A percentile compares a stretch with the other conserved stretches of the same genome.
Evolutionary conservation across 2,329 filamentous ascomycete species (phyloP).

Genomic region (Domatiomyces globalis): DNA sequence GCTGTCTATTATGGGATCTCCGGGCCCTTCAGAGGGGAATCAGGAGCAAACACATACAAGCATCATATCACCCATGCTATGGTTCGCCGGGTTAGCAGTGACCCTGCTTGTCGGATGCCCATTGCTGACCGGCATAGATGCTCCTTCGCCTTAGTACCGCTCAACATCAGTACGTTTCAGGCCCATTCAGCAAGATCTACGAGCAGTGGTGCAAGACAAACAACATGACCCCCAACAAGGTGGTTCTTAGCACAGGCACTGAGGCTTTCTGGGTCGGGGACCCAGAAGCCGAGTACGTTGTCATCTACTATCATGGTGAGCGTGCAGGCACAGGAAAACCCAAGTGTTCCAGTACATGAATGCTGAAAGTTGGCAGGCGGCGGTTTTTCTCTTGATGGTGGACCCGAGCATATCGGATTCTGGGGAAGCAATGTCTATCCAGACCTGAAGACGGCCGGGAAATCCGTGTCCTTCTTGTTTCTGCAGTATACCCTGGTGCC

Average conservation of each 20-base stretch:
- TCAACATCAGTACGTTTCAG: slow-evolving; percentile 14
- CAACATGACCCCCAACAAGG: slow-evolving; percentile 6
- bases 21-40: slow-evolving; percentile 27
- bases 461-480: slow-evolving; percentile 37
- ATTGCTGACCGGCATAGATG: slow-evolving; percentile 4
- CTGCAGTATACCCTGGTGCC: slow-evolving; percentile 47
- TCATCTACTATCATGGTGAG: slow-evolving; percentile 16
- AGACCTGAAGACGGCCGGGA: slow-evolving; percentile 21
- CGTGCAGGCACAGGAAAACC: neutral
- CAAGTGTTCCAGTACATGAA: neutral
- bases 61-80: slow-evolving; percentile 24
- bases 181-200: slow-evolving; percentile 12
- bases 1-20: slow-evolving; percentile 19
- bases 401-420: slow-evolving; percentile 13
- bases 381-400: slow-evolving; percentile 15
- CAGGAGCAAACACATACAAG: slow-evolving; percentile 23
- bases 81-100: slow-evolving; percentile 17
- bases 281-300: slow-evolving; percentile 13
- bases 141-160: slow-evolving; percentile 7
- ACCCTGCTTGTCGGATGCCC: neutral
- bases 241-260: slow-evolving; percentile 13
- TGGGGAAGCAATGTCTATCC: slow-evolving; percentile 10
- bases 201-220: slow-evolving; percentile 9
- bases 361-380: slow-evolving; percentile 8
- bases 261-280: slow-evolving; percentile 18